Evolutionary conservation across 805 yeast species (phyloP), one percentile per base, ranked within the genome.

Genomic region (Isabelozyma gotoi): DNA sequence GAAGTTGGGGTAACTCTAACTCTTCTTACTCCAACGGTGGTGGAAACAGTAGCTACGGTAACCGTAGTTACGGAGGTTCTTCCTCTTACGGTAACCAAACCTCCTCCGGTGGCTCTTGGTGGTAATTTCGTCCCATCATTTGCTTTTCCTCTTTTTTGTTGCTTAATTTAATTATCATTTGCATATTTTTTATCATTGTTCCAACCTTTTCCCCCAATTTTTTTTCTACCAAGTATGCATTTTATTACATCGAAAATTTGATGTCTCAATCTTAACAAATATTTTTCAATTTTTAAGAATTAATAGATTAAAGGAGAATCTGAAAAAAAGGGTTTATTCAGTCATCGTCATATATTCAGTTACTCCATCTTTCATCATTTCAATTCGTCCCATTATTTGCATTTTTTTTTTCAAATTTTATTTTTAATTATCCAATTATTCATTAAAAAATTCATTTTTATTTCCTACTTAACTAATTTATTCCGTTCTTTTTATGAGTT

Each of bases 41-140:
- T 45, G 59, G 58, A 56, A 40, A 54, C 45, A 52, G 50, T 27
- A 57, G 53, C 40, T 44, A 38, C 35, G 50, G 58, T 21, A 42
- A 45, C 44, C 51, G 59, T 47, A 49, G 59, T 41, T 43, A 45
- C 34, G 50, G 51, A 36, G 42, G 38, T 48, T 43, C 45, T 45
- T 44, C 55, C 44, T 52, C 57, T 16, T 67, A 65, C 51, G 73
- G 72, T 33, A 67, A 67, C 62, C 69, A 64, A 47, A 51, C 64
- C 41, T 53, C 57, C 39, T 53, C 57, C 39, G 51, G 56, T 52
- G 57, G 62, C 53, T 69, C 74, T 19, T 71, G 75, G 75, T 71
- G 77, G 77, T 19, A 19, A n/a, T 17, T n/a, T n/a, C n/a, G n/a
- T n/a, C n/a, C n/a, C n/a, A n/a, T n/a, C n/a, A n/a, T n/a, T n/a